Evolutionary conservation across 2,329 filamentous ascomycete species (phyloP), one percentile per base, ranked within the genome.

Genomic region (Penicillium nordicum): DNA sequence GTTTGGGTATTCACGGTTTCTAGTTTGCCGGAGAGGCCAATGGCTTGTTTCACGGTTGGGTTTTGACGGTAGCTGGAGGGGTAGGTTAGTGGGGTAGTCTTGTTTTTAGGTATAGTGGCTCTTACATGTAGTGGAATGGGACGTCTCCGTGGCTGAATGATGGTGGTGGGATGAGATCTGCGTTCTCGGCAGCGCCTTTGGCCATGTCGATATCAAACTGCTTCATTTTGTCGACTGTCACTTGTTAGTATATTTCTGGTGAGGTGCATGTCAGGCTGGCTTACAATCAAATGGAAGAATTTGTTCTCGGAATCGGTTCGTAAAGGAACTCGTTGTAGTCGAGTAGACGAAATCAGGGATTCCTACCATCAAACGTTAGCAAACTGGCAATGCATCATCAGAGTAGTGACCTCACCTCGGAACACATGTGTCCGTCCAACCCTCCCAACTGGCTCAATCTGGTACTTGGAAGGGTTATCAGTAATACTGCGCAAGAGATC

Each of bases 291-390:
- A 86, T 2, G 88, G 83, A 7, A 94, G 75, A 27, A 95, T 79
- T 53, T 88, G 84, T 3, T 92, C 81, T 50, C 84, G 82, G 55
- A 97, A 85, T 57, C 86, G 84, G 32, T 81, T 81, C 66, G 92
- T 85, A 71, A 95, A 90, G 0, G 82, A 77, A 44, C 87, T 88
- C 36, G 83, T 81, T 14, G 81, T 80, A 49, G 88, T 86, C 23
- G 89, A 85, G 74, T 88, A 93, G 67, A 95, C 90, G 68, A 95
- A 95, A 73, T 97, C 93, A 9, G 91, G 88, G 62, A 96, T 80
- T 32, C 83, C 84, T 84, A 55, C 59, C 21, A 58, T 37, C 16
- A 25, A 4, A 34, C 1, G n/a, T 44, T 34, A 40, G 50, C 16
- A 55, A 38, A 61, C 53, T 18, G 34, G 41, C 2, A 10, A 43